Evolutionary conservation across 1,139 yeast species (phyloP), one percentile per base, ranked within the genome.

Genomic region (Lodderomyces beijingensis): DNA sequence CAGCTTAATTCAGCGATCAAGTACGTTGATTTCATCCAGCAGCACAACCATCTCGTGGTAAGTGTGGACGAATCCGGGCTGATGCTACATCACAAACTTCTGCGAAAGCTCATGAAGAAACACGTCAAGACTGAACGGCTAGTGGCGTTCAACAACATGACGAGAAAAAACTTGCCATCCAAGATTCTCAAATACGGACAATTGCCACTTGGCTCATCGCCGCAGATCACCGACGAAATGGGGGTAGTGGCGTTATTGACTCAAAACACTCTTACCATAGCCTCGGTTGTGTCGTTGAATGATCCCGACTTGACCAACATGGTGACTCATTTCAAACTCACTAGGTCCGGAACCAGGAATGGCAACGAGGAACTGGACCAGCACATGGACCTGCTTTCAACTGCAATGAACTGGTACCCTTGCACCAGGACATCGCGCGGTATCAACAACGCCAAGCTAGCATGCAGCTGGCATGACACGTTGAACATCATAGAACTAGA

Each of bases 201-300:
- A 2, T 54, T 79, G 17, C 86, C 87, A 0, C 50, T 74, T 10
- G 85, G 85, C 0, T 59, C 75, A 0, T 53, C 65, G 1, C 57
- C 62, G 12, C 77, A 73, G 36, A 51, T 70, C 4, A 66, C 77
- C 3, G 88, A 81, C 46, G 53, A 61, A 1, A 49, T 78, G 43
- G 84, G 85, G 0, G 52, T 85, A 0, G 47, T 80, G 16, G 86
- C 91, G 0, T 59, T 81, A 3, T 64, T 83, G 45, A 77, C 85
- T 0, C 66, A 74, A 0, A 62, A 59, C 33, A 57, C 67, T 4
- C 45, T 85, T 31, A 59, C 67, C 6, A 64, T 84, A 1, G 60
- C 79, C 0, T 77, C 89, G 0, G 64, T 80, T 1, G 48, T 66
- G 3, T 81, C 87, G 0, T 52, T 68, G 32, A 60, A 66, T 41